A percentile compares a stretch with the other conserved stretches of the same genome.
Conservation (phyloP, 495 filamentous ascomycete genomes). For the Acidiella bohemica region DNA sequence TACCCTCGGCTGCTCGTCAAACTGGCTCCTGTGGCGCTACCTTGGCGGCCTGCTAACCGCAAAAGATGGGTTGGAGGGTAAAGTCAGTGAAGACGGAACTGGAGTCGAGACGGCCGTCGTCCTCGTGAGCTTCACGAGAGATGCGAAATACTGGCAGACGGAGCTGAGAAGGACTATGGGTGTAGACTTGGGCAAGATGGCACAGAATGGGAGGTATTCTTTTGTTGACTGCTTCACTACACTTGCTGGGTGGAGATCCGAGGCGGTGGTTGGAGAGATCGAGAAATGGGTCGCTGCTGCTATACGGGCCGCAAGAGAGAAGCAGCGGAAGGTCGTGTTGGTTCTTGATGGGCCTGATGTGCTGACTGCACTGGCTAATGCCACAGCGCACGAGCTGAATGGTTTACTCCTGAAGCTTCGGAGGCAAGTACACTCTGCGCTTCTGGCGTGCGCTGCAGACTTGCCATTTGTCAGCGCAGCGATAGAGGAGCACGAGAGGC, state of each 20-base stretch:
- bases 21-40: slow-evolving; percentile 32
- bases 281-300: slow-evolving; percentile 1
- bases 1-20: slow-evolving; percentile 28
- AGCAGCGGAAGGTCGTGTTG: slow-evolving; percentile 21
- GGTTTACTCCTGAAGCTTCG: slow-evolving; percentile 3
- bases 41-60: slow-evolving; percentile 40
- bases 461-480: slow-evolving; percentile 38
- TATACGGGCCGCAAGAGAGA: neutral
- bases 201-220: slow-evolving; percentile 42
- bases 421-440: slow-evolving; percentile 33
- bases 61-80: neutral
- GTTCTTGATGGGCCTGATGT: slow-evolving; percentile 41
- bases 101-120: slow-evolving; percentile 37
- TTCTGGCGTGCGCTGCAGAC: slow-evolving; percentile 51
- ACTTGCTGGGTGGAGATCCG: neutral
- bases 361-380: slow-evolving; percentile 26
- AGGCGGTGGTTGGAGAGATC: neutral
- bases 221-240: slow-evolving; percentile 61
- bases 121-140: slow-evolving; percentile 66
- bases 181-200: slow-evolving; percentile 52
- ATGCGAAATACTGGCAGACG: slow-evolving; percentile 57
- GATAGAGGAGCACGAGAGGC: slow-evolving; percentile 1
- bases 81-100: neutral
- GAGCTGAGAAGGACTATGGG: slow-evolving; percentile 32
- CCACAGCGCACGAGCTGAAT: slow-evolving; percentile 8